These are phyloP conservation scores for Erodium maritimum DNA, from an alignment of 345 rosid genomes.

Conservation along the genomic window DNA sequence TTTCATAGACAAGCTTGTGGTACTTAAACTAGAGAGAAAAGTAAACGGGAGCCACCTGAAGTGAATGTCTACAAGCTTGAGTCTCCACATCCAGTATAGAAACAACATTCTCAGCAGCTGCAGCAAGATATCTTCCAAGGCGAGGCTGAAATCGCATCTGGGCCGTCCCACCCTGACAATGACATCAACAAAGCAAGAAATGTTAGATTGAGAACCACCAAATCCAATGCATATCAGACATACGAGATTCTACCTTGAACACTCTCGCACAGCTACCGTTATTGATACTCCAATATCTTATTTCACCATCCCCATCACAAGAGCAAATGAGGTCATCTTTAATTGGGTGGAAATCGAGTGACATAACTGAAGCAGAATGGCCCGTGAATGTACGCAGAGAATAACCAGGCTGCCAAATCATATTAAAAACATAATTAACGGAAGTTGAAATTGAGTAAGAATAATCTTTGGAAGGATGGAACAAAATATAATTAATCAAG, in stretches of 20 bases:
- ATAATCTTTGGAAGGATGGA: not conserved
- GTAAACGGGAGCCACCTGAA: slow-evolving; percentile 41
- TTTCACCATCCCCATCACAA: slow-evolving; percentile 81
- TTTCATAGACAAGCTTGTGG: not conserved
- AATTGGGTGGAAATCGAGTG: slow-evolving; percentile 88
- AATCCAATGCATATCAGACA: slow-evolving; percentile 1
- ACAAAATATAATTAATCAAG: slow-evolving; percentile 5
- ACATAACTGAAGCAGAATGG: slow-evolving; percentile 57
- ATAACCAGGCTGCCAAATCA: slow-evolving; percentile 56
- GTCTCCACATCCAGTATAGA: slow-evolving; percentile 86
- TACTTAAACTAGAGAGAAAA: not conserved
- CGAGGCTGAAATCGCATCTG: slow-evolving; percentile 92
- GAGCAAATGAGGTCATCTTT: slow-evolving; percentile 91
- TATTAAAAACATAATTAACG: not conserved
- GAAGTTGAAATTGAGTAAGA: not conserved
- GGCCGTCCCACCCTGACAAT: slow-evolving; percentile 61
- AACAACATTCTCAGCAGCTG: slow-evolving; percentile 68
- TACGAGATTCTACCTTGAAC: slow-evolving; percentile 55
- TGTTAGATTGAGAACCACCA: not conserved
- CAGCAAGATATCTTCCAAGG: slow-evolving; percentile 83
- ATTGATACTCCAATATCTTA: slow-evolving; percentile 85
- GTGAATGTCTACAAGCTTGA: slow-evolving; percentile 50
- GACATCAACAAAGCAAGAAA: too few species aligned
- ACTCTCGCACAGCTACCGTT: slow-evolving; percentile 65
- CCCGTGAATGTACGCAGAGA: slow-evolving; percentile 77